Conservation (phyloP, 306 rosid genomes). For the Castanea sativa region DNA sequence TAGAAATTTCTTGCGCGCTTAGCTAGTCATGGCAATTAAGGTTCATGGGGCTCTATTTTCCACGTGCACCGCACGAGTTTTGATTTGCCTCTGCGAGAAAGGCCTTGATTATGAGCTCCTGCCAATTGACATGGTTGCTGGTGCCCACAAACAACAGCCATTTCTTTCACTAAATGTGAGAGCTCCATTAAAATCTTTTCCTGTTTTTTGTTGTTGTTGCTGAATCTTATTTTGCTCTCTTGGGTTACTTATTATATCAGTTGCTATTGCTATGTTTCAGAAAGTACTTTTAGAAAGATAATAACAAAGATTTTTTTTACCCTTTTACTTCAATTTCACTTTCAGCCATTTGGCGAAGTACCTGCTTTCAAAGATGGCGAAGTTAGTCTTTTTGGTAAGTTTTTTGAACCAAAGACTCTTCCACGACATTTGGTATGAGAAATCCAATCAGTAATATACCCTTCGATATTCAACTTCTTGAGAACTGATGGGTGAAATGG, state of each 20-base stretch:
- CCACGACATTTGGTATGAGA: no score
- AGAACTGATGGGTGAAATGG: no score
- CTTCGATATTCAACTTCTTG: no score
- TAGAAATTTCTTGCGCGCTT: background rate
- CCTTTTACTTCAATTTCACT: background rate
- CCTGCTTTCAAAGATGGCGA: constrained; percentile 20
- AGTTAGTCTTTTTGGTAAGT: constrained; percentile 18
- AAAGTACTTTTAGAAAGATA: background rate
- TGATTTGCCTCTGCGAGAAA: constrained; percentile 28
- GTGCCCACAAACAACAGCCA: constrained; percentile 12
- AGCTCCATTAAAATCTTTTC: background rate
- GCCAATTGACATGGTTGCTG: background rate
- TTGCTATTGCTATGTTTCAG: background rate
- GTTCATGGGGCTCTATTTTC: constrained; percentile 13
- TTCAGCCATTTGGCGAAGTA: constrained; percentile 25
- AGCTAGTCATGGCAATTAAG: background rate
- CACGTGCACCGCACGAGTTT: constrained; percentile 23
- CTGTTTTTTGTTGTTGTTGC: background rate
- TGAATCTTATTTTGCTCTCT: background rate
- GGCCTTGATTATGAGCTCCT: constrained; percentile 17
- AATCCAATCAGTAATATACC: no score
- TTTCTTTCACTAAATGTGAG: constrained; percentile 14
- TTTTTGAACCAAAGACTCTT: background rate
- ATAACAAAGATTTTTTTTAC: background rate
- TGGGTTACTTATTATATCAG: background rate